Base-by-base conservation (phyloP, 768 basidiomycete species). In the Calvatia gigantea region DNA sequence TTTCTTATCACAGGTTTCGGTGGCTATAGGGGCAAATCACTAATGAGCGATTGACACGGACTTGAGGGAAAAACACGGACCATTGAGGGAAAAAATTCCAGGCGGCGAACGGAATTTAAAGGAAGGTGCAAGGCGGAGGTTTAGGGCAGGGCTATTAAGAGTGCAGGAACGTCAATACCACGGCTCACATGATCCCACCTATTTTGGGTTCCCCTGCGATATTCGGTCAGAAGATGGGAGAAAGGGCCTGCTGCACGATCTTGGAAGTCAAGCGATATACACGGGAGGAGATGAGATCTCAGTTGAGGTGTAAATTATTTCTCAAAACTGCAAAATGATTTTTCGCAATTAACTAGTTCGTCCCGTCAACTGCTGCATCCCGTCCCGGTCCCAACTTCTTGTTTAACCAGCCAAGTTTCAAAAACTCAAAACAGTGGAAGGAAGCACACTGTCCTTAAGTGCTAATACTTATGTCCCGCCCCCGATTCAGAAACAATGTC, bases 1-100 rank as follows among this genome's bases (percentile, higher is more conserved):
- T 83, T 83, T n/a, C 81, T 77, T 59, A 94, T 85, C 21, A 70
- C 64, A 31, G 73, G 73, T 71, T 86, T 89, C 35, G 79, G 75
- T 63, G 85, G 72, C 71, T 71, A 59, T 27, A 49, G 43, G n/a
- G 28, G 19, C 21, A 33, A 17, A 25, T 27, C 35, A 25, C 29
- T 21, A 21, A 37, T 59, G 2, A 58, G 56, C 54, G 25, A 21
- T 37, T 41, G 17, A 23, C 27, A 48, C 43, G 46, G 32, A 28
- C 53, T 49, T 27, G 45, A 37, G 58, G 50, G 46, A 54, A 50
- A n/a, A 48, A 43, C 57, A 69, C 70, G 64, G 58, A 75, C 74
- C 74, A 76, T 74, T 60, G 63, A 58, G 58, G 62, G 61, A 64
- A 54, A 52, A 57, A 62, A 56, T 39, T 48, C 54, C 56, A 52